Percentiles rank a stretch among this genome's conserved stretches.
These are phyloP conservation scores for Boeremia lycopersici DNA, from an alignment of 2,329 filamentous ascomycete genomes.

Conservation along the genomic window DNA sequence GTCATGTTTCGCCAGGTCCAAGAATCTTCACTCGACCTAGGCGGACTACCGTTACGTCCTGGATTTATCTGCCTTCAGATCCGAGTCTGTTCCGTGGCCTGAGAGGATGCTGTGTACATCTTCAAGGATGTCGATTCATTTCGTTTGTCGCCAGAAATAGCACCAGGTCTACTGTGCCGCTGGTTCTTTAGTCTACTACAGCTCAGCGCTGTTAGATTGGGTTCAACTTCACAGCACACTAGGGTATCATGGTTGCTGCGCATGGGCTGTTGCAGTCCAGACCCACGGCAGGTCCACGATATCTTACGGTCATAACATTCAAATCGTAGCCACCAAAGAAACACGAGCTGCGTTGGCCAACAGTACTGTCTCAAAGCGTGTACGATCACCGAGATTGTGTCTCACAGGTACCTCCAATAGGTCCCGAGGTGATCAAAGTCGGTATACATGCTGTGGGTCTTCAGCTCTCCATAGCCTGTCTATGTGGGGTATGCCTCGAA, in stretches of 20 bases:
- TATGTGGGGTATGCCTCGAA: neutral
- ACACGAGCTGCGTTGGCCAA: neutral
- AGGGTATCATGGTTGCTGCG: neutral
- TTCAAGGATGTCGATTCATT: slow-evolving; percentile 1
- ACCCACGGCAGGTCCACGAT: neutral
- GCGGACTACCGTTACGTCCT: neutral
- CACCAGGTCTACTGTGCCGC: slow-evolving; percentile 8
- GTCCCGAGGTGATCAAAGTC: neutral
- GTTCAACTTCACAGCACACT: neutral
- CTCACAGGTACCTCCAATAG: neutral
- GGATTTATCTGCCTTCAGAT: neutral
- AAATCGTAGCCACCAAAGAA: neutral
- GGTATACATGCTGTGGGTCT: neutral
- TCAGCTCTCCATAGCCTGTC: slow-evolving; percentile 6
- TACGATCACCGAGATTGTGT: neutral
- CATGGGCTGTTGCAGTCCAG: neutral
- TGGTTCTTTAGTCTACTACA: slow-evolving; percentile 3
- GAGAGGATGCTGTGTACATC: neutral
- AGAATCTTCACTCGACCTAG: neutral
- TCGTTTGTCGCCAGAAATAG: slow-evolving; percentile 11
- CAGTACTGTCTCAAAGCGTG: neutral
- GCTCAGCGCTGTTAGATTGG: neutral
- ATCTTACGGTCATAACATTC: neutral
- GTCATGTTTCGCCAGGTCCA: slow-evolving; percentile 1
- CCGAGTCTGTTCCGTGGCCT: neutral